Base-by-base conservation (phyloP, 2,329 filamentous ascomycete species). In the Clonostachys chloroleuca region DNA sequence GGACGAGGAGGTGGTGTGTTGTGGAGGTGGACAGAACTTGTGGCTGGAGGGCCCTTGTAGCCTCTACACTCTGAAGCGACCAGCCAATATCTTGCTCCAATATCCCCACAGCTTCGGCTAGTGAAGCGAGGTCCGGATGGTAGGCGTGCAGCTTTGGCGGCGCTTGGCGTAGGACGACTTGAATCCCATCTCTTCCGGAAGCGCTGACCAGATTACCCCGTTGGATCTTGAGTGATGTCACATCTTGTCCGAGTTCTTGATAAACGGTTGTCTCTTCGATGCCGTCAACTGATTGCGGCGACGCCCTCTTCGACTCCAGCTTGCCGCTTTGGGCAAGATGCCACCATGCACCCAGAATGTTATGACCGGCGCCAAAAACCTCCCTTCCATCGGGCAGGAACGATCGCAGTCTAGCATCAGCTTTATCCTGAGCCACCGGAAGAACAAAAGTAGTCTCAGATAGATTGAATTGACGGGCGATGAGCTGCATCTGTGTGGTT, bases 271-370 rank as follows among this genome's bases (percentile, higher is more conserved):
- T 49, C n/a, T 46, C 44, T 42, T 52, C 43, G 3, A 42, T 42
- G 5, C 48, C 47, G 20, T 34, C 48, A 35, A 17, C n/a, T 17
- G 10, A 14, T 2, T 20, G 39, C 45, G 34, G 30, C 5, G 13
- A 7, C 4, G 37, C 42, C 12, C 40, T 42, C 3, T 47, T 36
- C 34, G 56, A 50, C 37, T 50, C 49, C 12, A 55, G 39, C 2
- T 45, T 41, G 8, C 51, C 49, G 5, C 17, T 37, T 2, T 54
- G 34, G 7, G 54, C 54, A 2, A 56, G 47, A 24, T 51, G 49
- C 54, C 55, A 57, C 55, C 54, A 57, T n/a, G 40, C 52, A 3
- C 54, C 55, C 3, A 57, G 40, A 42, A 57, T 57, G 43, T 57
- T 57, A 44, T 57, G 55, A 1, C 55, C 52, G 4, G 54, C 47